phyloP scores from a whole-genome alignment of 1,284 basidiomycete species.

The Exobasidium cylindrosporum region DNA sequence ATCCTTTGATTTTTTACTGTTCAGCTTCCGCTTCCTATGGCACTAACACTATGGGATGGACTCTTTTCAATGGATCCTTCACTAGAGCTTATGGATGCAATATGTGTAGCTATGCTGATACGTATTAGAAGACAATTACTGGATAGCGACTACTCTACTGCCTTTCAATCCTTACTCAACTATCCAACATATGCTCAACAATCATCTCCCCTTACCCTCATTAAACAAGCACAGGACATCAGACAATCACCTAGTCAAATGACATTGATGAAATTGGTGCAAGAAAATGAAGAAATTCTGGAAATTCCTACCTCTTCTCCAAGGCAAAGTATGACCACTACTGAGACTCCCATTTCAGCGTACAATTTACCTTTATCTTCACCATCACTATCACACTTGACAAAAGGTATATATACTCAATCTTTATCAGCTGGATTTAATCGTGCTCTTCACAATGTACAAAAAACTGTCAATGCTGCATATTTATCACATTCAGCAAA shows the following conservation, averaged over 20 bases:
- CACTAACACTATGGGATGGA: conserved; percentile 45
- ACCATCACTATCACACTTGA: conserved; percentile 34
- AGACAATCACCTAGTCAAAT: background rate
- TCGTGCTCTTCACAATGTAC: conserved; percentile 31
- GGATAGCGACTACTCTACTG: conserved; percentile 31
- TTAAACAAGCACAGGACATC: conserved; percentile 1
- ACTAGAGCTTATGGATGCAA: conserved; percentile 38
- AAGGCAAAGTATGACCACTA: background rate
- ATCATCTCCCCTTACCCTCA: background rate
- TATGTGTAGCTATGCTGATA: conserved; percentile 50
- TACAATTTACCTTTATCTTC: background rate
- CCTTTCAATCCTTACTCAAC: conserved; percentile 38
- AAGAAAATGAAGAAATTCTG: background rate
- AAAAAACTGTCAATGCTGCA: conserved; percentile 28
- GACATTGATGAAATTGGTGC: background rate
- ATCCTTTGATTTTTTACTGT: no score
- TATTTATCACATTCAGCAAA: conserved; percentile 15
- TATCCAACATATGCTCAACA: conserved; percentile 19
- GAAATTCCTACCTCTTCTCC: background rate
- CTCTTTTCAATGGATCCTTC: conserved; percentile 32
- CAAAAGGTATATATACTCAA: conserved; percentile 40
- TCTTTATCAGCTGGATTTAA: conserved; percentile 22
- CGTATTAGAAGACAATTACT: conserved; percentile 44
- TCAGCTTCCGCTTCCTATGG: conserved; percentile 7
- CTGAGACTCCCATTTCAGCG: background rate